Base-by-base conservation (phyloP, 202 grass and related monocot genomes). In the Cymbopogon flexuosus region DNA sequence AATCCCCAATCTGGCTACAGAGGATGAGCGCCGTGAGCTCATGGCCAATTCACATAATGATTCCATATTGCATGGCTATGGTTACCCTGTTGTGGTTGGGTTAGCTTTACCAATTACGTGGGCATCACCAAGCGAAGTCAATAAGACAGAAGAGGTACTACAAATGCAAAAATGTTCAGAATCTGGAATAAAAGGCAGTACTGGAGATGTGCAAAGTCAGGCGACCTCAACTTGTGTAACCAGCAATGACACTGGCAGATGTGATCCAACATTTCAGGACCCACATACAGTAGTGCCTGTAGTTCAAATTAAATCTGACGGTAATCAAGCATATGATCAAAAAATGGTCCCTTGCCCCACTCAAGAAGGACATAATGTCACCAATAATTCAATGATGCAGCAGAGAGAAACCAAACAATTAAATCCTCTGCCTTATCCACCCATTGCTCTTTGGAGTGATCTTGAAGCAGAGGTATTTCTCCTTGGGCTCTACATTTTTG, bases 401-500 rank as follows among this genome's bases (percentile, higher is more conserved):
- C 71, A 81, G 42, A 47, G 54, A 47, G 72, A 78, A 91, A 82
- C 57, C 5, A 30, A 87, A 70, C 39, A 76, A 56, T 73, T 62
- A 39, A 77, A 41, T 84, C 84, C 83, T 19, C 75, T 96, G 63
- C 96, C 96, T 82, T 63, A 72, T 87, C 88, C 75, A 76, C 40
- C 84, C 75, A 59, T 51, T 49, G 75, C 57, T 6, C 22, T 78
- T 73, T 99, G 96, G 96, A 91, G 54, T 83, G 77, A 88, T 78
- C 71, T 61, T 74, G 92, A 96, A 37, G 56, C 9, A 65, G 79
- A 85, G 45, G 74, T 78, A 33, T 99, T 99, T 70, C 81, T 99
- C 57, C 96, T 99, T 75, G 96, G 90, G 22, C 88, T 99, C 46
- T 99, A 96, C 57, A 93, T 96, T 84, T 99, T 99, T 24, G 90